A percentile compares a stretch with the other conserved stretches of the same genome.
phyloP scores from a whole-genome alignment of 108 stramenopile species.

The Cyclostephanos tholiformis region DNA sequence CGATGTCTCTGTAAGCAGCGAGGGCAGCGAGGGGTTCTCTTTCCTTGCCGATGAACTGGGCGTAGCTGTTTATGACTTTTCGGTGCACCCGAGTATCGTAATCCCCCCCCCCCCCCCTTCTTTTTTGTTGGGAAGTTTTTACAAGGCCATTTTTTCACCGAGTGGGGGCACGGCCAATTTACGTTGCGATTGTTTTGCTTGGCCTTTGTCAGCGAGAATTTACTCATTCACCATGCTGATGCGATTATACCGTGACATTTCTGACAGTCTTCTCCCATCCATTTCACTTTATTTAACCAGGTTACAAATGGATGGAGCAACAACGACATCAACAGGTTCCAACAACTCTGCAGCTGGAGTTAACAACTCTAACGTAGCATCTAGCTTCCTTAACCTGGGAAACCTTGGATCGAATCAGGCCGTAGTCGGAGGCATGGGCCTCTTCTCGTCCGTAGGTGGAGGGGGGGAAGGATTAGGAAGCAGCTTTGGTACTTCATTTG shows the following conservation, averaged over 20 bases:
- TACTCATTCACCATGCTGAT: too few species aligned
- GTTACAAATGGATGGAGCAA: slow-evolving; percentile 30
- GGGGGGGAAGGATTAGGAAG: slow-evolving; percentile 22
- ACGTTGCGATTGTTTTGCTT: too few species aligned
- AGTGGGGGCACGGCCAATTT: too few species aligned
- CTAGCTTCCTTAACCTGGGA: slow-evolving; percentile 29
- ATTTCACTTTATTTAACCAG: background rate
- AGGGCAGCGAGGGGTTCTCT: background rate
- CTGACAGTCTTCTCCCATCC: slow-evolving; percentile 2
- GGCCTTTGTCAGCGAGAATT: too few species aligned
- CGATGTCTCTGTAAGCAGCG: background rate
- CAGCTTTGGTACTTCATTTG: slow-evolving; percentile 37
- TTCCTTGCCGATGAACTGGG: background rate
- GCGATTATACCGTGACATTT: background rate
- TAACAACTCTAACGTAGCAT: slow-evolving; percentile 19
- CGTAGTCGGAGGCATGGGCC: slow-evolving; percentile 30
- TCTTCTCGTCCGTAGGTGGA: slow-evolving; percentile 20
- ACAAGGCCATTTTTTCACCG: too few species aligned
- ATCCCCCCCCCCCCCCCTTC: background rate
- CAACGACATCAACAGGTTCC: slow-evolving; percentile 34
- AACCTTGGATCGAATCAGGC: slow-evolving; percentile 22
- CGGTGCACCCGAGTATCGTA: background rate
- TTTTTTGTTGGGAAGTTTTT: too few species aligned
- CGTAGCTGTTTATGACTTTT: background rate
- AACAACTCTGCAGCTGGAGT: slow-evolving; percentile 23